Evolutionary conservation across 2,329 filamentous ascomycete genomes (phyloP).

Genomic region (Mollisia scopiformis): DNA sequence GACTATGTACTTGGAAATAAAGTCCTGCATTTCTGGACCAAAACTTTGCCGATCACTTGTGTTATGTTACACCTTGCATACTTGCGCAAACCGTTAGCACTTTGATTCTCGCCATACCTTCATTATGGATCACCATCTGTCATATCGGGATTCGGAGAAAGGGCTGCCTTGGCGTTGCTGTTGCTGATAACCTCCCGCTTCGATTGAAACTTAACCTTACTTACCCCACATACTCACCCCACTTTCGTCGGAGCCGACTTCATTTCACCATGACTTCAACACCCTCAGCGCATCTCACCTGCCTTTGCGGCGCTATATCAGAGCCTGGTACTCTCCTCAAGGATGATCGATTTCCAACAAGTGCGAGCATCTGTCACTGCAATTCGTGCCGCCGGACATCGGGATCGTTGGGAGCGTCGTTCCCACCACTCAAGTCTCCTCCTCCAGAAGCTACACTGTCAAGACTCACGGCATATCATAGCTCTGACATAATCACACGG

Average conservation of each 20-base stretch:
- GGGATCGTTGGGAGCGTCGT: slow-evolving; percentile 2
- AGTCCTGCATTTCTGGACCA: no score
- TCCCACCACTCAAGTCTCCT: slow-evolving; percentile 4
- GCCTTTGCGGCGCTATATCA: slow-evolving; percentile 7
- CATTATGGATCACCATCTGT: no score
- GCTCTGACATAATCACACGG: not conserved
- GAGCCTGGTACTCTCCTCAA: slow-evolving; percentile 6
- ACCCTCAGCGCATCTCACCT: slow-evolving; percentile 1
- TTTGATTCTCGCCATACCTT: no score
- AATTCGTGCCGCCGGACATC: slow-evolving; percentile 5
- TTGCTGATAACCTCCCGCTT: no score
- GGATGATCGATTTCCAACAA: not conserved
- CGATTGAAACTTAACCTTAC: no score
- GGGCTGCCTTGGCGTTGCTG: no score
- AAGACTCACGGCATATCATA: slow-evolving; percentile 2
- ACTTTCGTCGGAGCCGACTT: not conserved
- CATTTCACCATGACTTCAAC: not conserved
- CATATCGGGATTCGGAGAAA: no score
- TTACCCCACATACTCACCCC: no score
- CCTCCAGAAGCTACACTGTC: not conserved
- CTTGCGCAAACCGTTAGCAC: no score
- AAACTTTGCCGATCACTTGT: no score
- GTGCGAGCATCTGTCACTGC: slow-evolving; percentile 4
- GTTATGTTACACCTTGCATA: no score
- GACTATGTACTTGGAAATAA: no score